Base-by-base conservation (phyloP, 2,329 filamentous ascomycete genomes). In the Triangularia setosa region DNA sequence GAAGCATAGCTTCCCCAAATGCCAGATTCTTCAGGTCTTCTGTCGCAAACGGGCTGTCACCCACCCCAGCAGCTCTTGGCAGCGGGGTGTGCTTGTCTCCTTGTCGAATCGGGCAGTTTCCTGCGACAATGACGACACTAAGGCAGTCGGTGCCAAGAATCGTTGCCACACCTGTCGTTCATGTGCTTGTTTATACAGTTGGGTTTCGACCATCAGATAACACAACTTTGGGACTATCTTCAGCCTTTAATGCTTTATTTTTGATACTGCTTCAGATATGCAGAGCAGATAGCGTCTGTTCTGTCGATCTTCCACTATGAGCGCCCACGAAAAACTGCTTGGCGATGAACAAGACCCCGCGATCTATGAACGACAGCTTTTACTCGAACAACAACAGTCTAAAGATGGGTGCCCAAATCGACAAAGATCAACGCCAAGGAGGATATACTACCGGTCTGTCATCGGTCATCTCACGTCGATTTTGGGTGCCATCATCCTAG, bases 21-120 rank as follows among this genome's bases (percentile, higher is more conserved):
- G 40, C 18, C 18, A 8, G n/a, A 48, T 2, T 21, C 40, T 8
- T 21, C 18, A 48, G 7, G n/a, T 48, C n/a, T n/a, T n/a, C n/a
- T n/a, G 6, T n/a, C 3, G 40, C 40, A 48, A 48, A 48, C 40
- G 40, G n/a, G 40, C 18, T 48, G 40, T 21, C 40, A 48, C 40
- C 40, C 44, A 61, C 59, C 59, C 59, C 28, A 3, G 24, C 25
- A 52, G 25, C 27, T 33, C 65, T 67, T 67, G 63, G 57, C 62
- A 33, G 62, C 33, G 62, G 62, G 58, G 35, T 55, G 8, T 28
- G 16, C 23, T 3, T 28, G 16, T 25, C 11, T 25, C 48, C 25
- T 52, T 60, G 58, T 60, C 58, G 40, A 63, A 64, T 66, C 64
- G 64, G 64, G 30, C 58, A 61, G n/a, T 65, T 61, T 66, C 62